These are phyloP conservation scores for Calycina marina DNA, from an alignment of 2,329 filamentous ascomycete genomes.

Conservation along the genomic window DNA sequence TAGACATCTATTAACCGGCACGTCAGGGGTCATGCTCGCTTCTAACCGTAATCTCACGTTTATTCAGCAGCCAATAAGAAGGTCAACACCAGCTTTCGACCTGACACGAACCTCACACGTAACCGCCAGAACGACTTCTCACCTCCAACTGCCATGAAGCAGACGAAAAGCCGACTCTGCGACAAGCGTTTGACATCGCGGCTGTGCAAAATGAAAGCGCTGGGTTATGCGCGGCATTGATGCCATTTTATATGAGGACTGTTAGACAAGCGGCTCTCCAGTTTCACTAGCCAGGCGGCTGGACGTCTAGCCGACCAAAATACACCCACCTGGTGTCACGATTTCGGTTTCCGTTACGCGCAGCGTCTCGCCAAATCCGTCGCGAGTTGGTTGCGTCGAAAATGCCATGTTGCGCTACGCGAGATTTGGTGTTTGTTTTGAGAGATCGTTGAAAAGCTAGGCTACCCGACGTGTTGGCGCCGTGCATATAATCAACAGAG, in stretches of 20 bases:
- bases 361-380: not conserved
- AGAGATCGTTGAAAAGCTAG: constrained; percentile 3
- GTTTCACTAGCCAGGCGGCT: constrained; percentile 14
- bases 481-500: constrained; percentile 6
- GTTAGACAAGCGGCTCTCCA: constrained; percentile 9
- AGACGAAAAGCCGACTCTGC: constrained; percentile 9
- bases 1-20: constrained; percentile 6
- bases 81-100: constrained; percentile 6
- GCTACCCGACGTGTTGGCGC: constrained; percentile 4
- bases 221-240: constrained; percentile 10
- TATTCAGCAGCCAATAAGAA: constrained; percentile 12
- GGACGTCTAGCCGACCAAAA: constrained; percentile 5
- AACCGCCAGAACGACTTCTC: constrained; percentile 11
- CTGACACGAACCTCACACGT: constrained; percentile 20
- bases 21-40: constrained; percentile 8
- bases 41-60: constrained; percentile 8
- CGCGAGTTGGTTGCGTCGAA: constrained; percentile 2
- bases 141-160: constrained; percentile 1
- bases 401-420: constrained; percentile 10
- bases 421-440: constrained; percentile 9
- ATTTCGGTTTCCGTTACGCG: constrained; percentile 1
- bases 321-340: constrained; percentile 1
- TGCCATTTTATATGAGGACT: not conserved
- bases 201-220: constrained; percentile 16
- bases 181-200: too few relatives aligned